These are phyloP conservation scores for Hortiboletus campestris DNA, from an alignment of 768 basidiomycete genomes.

Conservation along the genomic window DNA sequence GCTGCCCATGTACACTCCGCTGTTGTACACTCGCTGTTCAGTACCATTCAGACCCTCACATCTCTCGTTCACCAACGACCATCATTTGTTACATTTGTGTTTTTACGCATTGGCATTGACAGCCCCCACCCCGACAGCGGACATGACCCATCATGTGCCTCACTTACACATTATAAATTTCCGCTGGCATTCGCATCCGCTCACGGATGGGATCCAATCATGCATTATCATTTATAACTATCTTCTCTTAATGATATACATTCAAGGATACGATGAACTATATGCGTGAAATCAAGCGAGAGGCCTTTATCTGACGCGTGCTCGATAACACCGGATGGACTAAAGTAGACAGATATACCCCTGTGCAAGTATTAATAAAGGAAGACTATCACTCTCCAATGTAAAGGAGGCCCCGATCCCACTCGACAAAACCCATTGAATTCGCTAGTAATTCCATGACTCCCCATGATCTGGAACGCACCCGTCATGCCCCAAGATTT, in stretches of 20 bases:
- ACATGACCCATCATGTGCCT: slow-evolving; percentile 9
- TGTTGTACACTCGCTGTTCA: slow-evolving; percentile 24
- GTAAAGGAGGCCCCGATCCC: too few species aligned
- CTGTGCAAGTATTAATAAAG: too few species aligned
- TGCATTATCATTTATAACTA: slow-evolving; percentile 31
- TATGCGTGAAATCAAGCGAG: not conserved
- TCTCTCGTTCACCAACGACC: slow-evolving; percentile 18
- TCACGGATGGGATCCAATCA: slow-evolving; percentile 23
- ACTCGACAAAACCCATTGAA: not conserved
- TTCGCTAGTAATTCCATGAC: not conserved
- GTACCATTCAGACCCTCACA: slow-evolving; percentile 14
- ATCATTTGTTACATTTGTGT: slow-evolving; percentile 26
- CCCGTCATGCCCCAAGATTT: too few species aligned
- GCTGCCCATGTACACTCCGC: slow-evolving; percentile 18
- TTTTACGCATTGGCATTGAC: slow-evolving; percentile 19
- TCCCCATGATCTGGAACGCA: not conserved
- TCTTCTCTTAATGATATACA: slow-evolving; percentile 26
- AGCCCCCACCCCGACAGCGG: not conserved
- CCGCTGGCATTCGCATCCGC: slow-evolving; percentile 15
- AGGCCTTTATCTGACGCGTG: not conserved
- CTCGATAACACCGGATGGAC: not conserved
- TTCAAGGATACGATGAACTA: slow-evolving; percentile 1
- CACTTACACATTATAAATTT: slow-evolving; percentile 12
- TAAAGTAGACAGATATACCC: too few species aligned
- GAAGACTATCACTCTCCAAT: too few species aligned